Evolutionary conservation across 2,329 filamentous ascomycete species (phyloP), one percentile per base, ranked within the genome.

Genomic region (Lasiodiplodia gonubiensis): DNA sequence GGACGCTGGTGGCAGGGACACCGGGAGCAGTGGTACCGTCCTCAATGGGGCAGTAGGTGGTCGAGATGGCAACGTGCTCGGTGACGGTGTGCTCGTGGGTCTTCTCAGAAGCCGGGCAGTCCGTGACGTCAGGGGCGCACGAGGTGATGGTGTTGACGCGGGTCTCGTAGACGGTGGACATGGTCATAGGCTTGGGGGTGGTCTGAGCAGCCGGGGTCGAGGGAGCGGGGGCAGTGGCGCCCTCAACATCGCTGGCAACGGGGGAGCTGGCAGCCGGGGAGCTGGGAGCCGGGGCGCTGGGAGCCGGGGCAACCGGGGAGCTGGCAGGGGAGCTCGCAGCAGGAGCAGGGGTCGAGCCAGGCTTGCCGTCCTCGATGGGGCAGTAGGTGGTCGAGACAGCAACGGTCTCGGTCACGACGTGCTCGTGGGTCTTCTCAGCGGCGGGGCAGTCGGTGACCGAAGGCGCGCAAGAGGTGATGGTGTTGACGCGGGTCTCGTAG

Each of bases 351-450:
- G 39, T 42, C 16, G 39, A n/a, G 18, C 18, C 39, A n/a, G 39
- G 39, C 12, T 39, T 6, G 42, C 42, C 42, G 8, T 46, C 42
- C 42, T 46, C 42, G 6, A 72, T 74, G 16, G 81, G 78, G 80
- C 81, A 80, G 74, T 80, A 70, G 69, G 79, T 80, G 68, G 81
- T 76, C 60, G 76, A 75, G 21, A 78, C 70, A 11, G 79, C 77
- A 67, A 66, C 33, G 33, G 64, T 54, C 27, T 67, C 42, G 37
- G 68, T 69, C 10, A 70, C 67, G 42, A 70, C 37, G 64, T 51
- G 64, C 54, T 67, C 64, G 52, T 57, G 64, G 14, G 69, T 52
- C 18, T 70, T 71, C 55, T 67, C 37, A 33, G 55, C 14, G 59
- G 64, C 67, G 23, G 70, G 68, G 70, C 67, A 71, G 65, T 67